These are phyloP conservation scores for Taphrina flavorubra DNA, from an alignment of 1,139 yeast genomes.

Conservation along the genomic window DNA sequence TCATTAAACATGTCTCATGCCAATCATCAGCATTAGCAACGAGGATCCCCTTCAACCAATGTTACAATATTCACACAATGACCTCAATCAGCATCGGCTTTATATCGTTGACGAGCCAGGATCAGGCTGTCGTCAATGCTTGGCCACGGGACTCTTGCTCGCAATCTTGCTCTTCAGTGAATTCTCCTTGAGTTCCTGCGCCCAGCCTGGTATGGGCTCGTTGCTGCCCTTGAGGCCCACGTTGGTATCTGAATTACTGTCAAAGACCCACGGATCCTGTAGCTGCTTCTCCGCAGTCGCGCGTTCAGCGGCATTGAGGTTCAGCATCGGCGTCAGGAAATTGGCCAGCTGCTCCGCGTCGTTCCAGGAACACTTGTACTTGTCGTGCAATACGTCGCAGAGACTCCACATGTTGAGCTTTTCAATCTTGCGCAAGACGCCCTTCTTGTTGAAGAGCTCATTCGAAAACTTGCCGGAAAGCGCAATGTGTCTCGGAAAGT, in stretches of 20 bases:
- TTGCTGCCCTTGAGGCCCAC: not conserved
- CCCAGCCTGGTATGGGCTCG: slow-evolving; percentile 29
- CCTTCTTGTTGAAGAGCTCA: slow-evolving; percentile 63
- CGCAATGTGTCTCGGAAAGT: slow-evolving; percentile 62
- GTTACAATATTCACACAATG: slow-evolving; percentile 13
- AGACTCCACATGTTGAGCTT: slow-evolving; percentile 73
- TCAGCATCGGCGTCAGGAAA: slow-evolving; percentile 75
- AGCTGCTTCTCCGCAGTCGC: slow-evolving; percentile 62
- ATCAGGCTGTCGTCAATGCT: slow-evolving; percentile 2
- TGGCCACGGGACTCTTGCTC: slow-evolving; percentile 12
- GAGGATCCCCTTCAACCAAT: not conserved
- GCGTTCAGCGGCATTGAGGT: slow-evolving; percentile 68
- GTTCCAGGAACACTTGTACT: slow-evolving; percentile 66
- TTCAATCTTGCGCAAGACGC: slow-evolving; percentile 63
- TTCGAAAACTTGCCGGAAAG: slow-evolving; percentile 61
- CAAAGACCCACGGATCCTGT: slow-evolving; percentile 34
- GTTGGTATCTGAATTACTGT: not conserved
- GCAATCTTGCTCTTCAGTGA: slow-evolving; percentile 19
- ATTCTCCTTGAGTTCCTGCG: slow-evolving; percentile 25
- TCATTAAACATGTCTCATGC: not conserved
- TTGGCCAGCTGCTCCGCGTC: slow-evolving; percentile 65
- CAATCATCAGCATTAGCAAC: not conserved
- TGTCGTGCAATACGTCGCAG: slow-evolving; percentile 68
- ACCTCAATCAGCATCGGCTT: not conserved
- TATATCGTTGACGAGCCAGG: not conserved